Conservation (phyloP, 495 filamentous ascomycete species). For the Massariosphaeria phaeospora region DNA sequence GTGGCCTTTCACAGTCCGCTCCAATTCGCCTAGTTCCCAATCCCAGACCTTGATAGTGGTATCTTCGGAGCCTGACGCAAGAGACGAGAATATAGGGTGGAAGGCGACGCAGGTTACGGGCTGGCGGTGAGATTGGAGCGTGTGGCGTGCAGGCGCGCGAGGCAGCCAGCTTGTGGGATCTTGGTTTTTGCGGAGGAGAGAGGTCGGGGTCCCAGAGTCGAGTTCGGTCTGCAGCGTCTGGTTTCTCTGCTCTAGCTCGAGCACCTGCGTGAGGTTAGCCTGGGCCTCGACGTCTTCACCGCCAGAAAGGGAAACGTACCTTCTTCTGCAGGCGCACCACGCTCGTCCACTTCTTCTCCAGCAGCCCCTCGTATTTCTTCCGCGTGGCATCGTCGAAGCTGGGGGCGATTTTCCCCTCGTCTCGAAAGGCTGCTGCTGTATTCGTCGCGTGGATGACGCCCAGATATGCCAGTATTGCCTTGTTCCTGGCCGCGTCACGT, state of each 20-base stretch:
- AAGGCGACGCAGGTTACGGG: constrained; percentile 88
- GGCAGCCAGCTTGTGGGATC: constrained; percentile 87
- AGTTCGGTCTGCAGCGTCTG: constrained; percentile 71
- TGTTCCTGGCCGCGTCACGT: constrained; percentile 59
- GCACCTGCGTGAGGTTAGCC: constrained; percentile 63
- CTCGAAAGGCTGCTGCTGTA: constrained; percentile 61
- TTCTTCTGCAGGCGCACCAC: constrained; percentile 88
- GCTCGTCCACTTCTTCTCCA: constrained; percentile 97
- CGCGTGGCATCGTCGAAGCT: constrained; percentile 68
- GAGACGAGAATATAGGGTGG: constrained; percentile 85
- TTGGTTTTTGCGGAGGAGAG: constrained; percentile 69
- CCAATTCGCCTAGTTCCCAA: constrained; percentile 91
- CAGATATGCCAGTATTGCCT: constrained; percentile 85
- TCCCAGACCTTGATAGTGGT: constrained; percentile 94
- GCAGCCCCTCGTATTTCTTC: constrained; percentile 82
- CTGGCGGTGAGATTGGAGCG: constrained; percentile 75
- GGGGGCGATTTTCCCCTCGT: constrained; percentile 60
- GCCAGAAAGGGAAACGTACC: constrained; percentile 43
- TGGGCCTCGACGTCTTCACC: background rate
- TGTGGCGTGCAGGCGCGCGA: constrained; percentile 70
- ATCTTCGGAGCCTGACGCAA: constrained; percentile 89
- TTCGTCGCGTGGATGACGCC: constrained; percentile 63
- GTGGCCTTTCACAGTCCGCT: constrained; percentile 88
- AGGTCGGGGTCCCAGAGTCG: constrained; percentile 78
- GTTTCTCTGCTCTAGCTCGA: constrained; percentile 81